Base-by-base conservation (phyloP, 805 yeast genomes). In the Nakazawaea anatomiae region DNA sequence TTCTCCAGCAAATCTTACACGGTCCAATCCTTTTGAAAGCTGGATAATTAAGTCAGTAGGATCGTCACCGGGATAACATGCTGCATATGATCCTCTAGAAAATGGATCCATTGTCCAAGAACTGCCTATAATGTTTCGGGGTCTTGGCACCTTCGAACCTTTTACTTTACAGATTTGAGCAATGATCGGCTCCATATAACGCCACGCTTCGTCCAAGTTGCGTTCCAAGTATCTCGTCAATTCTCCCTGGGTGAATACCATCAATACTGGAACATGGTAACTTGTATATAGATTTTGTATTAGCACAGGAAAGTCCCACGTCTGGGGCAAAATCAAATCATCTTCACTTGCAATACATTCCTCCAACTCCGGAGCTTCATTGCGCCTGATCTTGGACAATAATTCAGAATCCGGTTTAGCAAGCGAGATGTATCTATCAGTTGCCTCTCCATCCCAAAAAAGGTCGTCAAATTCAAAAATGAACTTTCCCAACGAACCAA, bases 1-100 rank as follows among this genome's bases (percentile, higher is more conserved):
- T 61, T 90, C 97, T 6, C 97, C 97, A 0, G 96, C 96, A 71
- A 90, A 90, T 42, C 96, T 71, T 2, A 90, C 67, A 7, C 73
- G 71, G 10, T 75, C 81, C 25, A 76, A 69, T 0, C 89, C 87
- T 28, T 77, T 77, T 18, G 77, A 72, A 52, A 87, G 72, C n/a
- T 84, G 85, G 12, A 80, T 62, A 0, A 85, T 76, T 14, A 81
- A 63, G 48, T 79, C 84, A 8, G 79, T 70, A 0, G 95, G 89
- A 58, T 84, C 89, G 63, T 86, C 87, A 6, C 82, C 83, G 0
- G 85, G 80, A 38, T 70, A 64, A 50, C 88, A 77, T 0, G 91
- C 90, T 9, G 88, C 76, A 65, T 89, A 92, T 0, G 96, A 82
- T 3, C 98, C 98, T 50, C 87, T 68, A 2, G 88, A 75, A 60